Evolutionary conservation across 352 stramenopile genomes (phyloP), one percentile per base, ranked within the genome.

Genomic region (Ophiocytium majus): DNA sequence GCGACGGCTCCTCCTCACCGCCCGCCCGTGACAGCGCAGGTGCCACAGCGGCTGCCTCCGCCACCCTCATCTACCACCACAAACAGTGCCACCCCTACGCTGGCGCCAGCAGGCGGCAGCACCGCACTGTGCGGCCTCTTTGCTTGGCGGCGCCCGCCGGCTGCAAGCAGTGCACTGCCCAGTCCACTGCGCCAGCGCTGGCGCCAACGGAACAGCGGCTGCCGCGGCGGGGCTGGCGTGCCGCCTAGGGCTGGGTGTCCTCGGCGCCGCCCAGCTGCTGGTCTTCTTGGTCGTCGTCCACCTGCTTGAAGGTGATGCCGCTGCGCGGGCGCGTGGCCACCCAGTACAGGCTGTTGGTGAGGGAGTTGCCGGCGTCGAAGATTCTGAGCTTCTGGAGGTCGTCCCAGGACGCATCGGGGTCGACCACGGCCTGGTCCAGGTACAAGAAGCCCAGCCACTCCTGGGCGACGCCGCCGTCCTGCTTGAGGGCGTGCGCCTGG

Each of bases 271-370:
- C n/a, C n/a, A n/a, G n/a, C 17, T 57, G 57, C 78, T 19, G 49
- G 28, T 71, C 0, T 23, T 78, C 0, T 50, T 36, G 28, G 33
- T 83, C 79, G 34, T 35, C 34, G 79, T 66, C 33, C 34, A 49
- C 32, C 28, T 50, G 33, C 10, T n/a, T n/a, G n/a, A n/a, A n/a
- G n/a, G n/a, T n/a, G n/a, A n/a, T n/a, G 35, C 75, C 75, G 82
- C 31, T 76, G n/a, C 43, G 43, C 28, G 84, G 83, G 19, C 86
- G 92, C 75, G 92, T 95, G 10, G 93, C 93, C 82, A 96, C 94
- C 93, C 93, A 96, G 86, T 92, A 96, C 36, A 96, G 90, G 81
- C 92, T 95, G 86, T 95, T 96, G 31, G 92, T 94, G 82, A 92
- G 92, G 66, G 92, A 95, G 84, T 91, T 96, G 83, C 93, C 93